Base-by-base conservation (phyloP, 306 rosid genomes). In the Pyrus betulifolia region DNA sequence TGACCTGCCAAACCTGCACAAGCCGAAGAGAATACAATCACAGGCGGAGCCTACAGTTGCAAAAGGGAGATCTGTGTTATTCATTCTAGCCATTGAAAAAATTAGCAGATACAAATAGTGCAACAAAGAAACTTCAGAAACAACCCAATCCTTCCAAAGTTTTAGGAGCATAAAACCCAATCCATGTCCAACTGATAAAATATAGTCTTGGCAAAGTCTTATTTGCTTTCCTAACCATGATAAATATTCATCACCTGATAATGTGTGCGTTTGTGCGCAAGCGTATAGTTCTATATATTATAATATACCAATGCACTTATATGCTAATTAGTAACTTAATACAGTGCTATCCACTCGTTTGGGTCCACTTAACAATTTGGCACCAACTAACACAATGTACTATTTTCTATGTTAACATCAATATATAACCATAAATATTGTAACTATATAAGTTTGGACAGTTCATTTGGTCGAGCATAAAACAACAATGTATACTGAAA, bases 1-100 rank as follows among this genome's bases (percentile, higher is more conserved):
- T 74, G 33, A 91, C 97, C 97, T 84, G 96, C 88, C 77, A 91
- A 77, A 75, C 97, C 97, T 19, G 98, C 98, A 74, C 93, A 94
- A 74, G 91, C 90, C 25, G 97, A 94, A 83, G 98, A 94, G 84
- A 91, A 90, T 73, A 94, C 85, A 35, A 91, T 82, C 87, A 94
- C 97, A 14, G 98, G 98, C 1, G 98, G 98, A 74, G 98, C 88
- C 97, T 94, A 91, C 86, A 89, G 71, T 70, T 82, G 58, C 55
- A 66, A 28, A 45, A 64, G 19, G 49, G 8, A 62, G 75, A 73
- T 25, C 60, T 40, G 44, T 23, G 77, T 73, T 38, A 72, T 35
- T 58, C 67, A 25, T 28, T 13, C 6, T 35, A 68, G 17, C 28
- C 1, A 44, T 11, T 7, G 8, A 44, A 31, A 15, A 5, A 33